phyloP scores from a whole-genome alignment of 2,329 filamentous ascomycete species.

The Ceratocystis ficicola region DNA sequence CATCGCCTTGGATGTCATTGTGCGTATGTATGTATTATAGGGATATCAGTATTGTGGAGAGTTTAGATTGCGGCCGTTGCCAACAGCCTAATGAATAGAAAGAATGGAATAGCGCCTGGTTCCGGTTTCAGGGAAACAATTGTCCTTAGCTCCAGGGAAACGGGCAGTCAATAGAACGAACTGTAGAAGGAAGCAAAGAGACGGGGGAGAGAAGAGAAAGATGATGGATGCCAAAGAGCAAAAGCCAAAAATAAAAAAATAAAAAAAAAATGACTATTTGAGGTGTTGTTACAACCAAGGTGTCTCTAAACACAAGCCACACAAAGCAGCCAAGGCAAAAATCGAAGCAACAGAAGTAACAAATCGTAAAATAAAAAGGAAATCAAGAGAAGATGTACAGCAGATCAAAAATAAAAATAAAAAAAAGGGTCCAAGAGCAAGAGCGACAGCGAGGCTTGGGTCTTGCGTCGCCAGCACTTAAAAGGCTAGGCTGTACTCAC shows the following conservation, averaged over 20 bases:
- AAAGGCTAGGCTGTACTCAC: not conserved
- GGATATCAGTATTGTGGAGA: not conserved
- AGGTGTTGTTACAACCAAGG: not conserved
- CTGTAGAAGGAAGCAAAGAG: not conserved
- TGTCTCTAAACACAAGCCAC: not conserved
- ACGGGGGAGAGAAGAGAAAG: not conserved
- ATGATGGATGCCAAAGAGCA: not conserved
- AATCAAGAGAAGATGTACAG: not conserved
- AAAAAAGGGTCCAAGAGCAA: constrained; percentile 9
- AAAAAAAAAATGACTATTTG: no score
- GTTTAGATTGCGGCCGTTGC: not conserved
- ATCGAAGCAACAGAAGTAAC: not conserved
- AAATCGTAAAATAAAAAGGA: not conserved
- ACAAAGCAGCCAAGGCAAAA: not conserved
- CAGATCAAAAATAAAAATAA: no score
- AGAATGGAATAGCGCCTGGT: not conserved
- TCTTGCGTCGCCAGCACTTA: not conserved
- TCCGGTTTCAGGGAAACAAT: not conserved
- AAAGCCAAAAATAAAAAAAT: not conserved
- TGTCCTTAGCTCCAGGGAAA: not conserved
- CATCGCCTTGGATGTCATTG: constrained; percentile 63
- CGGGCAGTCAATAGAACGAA: not conserved
- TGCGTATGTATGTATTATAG: constrained; percentile 18
- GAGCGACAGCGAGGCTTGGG: not conserved
- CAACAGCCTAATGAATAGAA: not conserved